Conservation (phyloP, 345 rosid genomes). For the Gossypium ekmanianum region DNA sequence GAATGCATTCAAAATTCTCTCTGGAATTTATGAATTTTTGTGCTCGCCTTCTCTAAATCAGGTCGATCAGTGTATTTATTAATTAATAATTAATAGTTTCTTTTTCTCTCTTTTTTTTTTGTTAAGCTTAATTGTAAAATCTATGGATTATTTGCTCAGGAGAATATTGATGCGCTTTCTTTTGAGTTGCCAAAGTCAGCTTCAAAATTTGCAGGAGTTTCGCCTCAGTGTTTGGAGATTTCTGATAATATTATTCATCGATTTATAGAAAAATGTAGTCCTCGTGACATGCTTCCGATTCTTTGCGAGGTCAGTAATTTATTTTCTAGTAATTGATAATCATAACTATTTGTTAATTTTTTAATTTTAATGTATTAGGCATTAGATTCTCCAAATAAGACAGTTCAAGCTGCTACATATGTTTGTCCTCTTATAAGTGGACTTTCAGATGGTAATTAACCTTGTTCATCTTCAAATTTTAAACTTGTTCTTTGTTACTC, state of each 20-base stretch:
- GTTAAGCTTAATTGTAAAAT: slow-evolving; percentile 2
- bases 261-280: slow-evolving; percentile 54
- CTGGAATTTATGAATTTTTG: slow-evolving; percentile 32
- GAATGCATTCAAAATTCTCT: slow-evolving; percentile 43
- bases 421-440: slow-evolving; percentile 66
- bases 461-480: not conserved
- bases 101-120: too few species aligned
- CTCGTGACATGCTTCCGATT: slow-evolving; percentile 81
- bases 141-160: slow-evolving; percentile 34
- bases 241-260: slow-evolving; percentile 44
- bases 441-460: slow-evolving; percentile 60
- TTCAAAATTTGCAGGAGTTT: slow-evolving; percentile 54
- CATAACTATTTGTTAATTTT: not conserved
- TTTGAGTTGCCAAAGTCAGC: slow-evolving; percentile 69
- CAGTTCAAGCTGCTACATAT: slow-evolving; percentile 33
- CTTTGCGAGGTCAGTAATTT: slow-evolving; percentile 62
- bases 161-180: slow-evolving; percentile 56
- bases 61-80: slow-evolving; percentile 29
- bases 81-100: not conserved
- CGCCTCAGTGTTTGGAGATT: slow-evolving; percentile 44
- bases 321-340: not conserved
- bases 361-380: slow-evolving; percentile 46
- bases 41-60: slow-evolving; percentile 48
- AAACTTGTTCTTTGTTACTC: not conserved
- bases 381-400: slow-evolving; percentile 46